These are phyloP conservation scores for Rhizopogon vulgaris DNA, from an alignment of 768 basidiomycete species.

Conservation along the genomic window DNA sequence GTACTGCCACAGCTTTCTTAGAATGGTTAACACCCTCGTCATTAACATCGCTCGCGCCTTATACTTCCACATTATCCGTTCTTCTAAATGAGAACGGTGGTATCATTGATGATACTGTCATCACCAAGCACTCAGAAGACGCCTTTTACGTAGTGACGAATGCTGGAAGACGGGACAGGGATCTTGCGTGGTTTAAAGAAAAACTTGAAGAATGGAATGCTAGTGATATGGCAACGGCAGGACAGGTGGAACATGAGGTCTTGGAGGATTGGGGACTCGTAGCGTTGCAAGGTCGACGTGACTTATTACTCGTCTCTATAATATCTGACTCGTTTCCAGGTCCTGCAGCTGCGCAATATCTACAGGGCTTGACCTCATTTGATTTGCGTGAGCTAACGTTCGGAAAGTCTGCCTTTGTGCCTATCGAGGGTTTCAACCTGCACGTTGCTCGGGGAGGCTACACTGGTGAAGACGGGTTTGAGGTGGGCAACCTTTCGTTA, in stretches of 20 bases:
- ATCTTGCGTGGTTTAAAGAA: conserved; percentile 68
- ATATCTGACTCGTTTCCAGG: conserved; percentile 35
- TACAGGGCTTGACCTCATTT: conserved; percentile 71
- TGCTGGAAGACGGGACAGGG: conserved; percentile 78
- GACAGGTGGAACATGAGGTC: conserved; percentile 73
- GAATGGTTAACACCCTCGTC: conserved; percentile 89
- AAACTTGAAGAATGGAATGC: conserved; percentile 78
- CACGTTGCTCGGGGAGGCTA: conserved; percentile 95
- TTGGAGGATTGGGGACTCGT: conserved; percentile 83
- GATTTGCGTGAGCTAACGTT: conserved; percentile 76
- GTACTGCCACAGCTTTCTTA: conserved; percentile 73
- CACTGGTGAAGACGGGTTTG: conserved; percentile 98
- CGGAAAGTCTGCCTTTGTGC: conserved; percentile 76
- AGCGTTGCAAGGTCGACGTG: conserved; percentile 73
- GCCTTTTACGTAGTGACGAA: conserved; percentile 96
- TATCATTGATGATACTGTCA: conserved; percentile 93
- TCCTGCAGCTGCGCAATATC: conserved; percentile 72
- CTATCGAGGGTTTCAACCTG: conserved; percentile 53
- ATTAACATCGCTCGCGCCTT: conserved; percentile 57
- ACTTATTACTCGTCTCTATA: background rate
- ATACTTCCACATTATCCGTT: conserved; percentile 81
- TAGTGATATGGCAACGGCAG: conserved; percentile 38
- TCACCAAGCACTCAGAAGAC: conserved; percentile 75
- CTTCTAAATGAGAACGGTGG: conserved; percentile 86
- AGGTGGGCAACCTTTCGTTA: conserved; percentile 42